A percentile compares a stretch with the other conserved stretches of the same genome.
Conservation (phyloP, 2,329 filamentous ascomycete genomes). For the Chrysoporthe austroafricana region DNA sequence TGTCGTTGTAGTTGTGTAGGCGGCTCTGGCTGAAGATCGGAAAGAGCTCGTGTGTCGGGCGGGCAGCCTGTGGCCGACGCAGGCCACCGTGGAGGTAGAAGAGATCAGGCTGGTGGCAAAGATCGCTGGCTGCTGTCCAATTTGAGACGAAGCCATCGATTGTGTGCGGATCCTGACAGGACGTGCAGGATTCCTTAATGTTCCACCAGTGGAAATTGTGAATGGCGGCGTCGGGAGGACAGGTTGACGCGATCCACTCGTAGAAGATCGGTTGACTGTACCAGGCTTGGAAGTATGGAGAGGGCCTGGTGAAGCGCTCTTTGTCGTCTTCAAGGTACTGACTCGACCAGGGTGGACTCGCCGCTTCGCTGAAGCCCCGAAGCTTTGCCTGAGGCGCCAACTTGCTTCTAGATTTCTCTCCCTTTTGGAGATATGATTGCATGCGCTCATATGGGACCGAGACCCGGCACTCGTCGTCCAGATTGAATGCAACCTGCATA, state of each 20-base stretch:
- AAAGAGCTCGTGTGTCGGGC: conserved; percentile 8
- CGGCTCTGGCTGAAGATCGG: conserved; percentile 13
- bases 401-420: neutral
- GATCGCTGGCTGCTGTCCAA: conserved; percentile 3
- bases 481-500: conserved; percentile 13
- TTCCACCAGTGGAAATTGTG: conserved; percentile 6
- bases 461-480: conserved; percentile 13
- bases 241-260: conserved; percentile 5
- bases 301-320: neutral
- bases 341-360: neutral
- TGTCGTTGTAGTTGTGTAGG: conserved; percentile 13
- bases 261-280: conserved; percentile 11
- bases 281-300: conserved; percentile 9
- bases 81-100: conserved; percentile 10
- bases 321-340: conserved; percentile 9
- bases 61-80: conserved; percentile 1
- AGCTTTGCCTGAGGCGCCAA: neutral
- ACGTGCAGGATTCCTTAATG: neutral
- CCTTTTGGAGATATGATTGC: neutral
- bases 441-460: conserved; percentile 8
- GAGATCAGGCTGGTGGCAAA: conserved; percentile 12
- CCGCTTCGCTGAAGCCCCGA: neutral
- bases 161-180: neutral
- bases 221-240: neutral
- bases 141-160: neutral